Evolutionary conservation across 352 stramenopile species (phyloP).

Genomic region (Nothophytophthora sp.): DNA sequence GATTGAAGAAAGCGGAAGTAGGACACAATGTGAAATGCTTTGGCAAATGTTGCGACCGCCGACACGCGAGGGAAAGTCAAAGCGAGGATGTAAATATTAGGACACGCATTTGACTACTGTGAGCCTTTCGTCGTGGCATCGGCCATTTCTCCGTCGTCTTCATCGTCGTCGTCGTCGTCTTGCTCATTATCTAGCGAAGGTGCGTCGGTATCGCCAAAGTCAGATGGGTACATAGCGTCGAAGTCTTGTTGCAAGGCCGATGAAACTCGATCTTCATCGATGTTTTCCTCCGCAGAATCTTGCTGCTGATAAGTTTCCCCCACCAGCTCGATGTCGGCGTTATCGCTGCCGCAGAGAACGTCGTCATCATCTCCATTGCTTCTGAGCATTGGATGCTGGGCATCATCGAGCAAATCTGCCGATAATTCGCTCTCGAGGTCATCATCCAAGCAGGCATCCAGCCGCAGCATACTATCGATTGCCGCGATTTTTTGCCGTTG

Average conservation of each 20-base stretch:
- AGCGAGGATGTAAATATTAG: slow-evolving; percentile 22
- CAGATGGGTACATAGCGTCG: slow-evolving; percentile 22
- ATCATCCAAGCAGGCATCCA: slow-evolving; percentile 22
- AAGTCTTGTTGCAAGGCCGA: not conserved
- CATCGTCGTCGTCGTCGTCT: not conserved
- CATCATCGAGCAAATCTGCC: slow-evolving; percentile 34
- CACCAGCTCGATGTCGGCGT: not conserved
- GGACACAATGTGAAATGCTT: too few relatives aligned
- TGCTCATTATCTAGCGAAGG: too few relatives aligned
- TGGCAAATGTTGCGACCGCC: too few relatives aligned
- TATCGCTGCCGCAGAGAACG: not conserved
- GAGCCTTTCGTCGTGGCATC: too few relatives aligned
- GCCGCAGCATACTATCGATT: slow-evolving; percentile 17
- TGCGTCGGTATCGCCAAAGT: slow-evolving; percentile 23
- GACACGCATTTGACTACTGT: slow-evolving; percentile 6
- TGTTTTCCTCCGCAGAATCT: not conserved
- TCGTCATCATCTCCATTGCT: slow-evolving; percentile 1
- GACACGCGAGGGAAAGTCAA: too few relatives aligned
- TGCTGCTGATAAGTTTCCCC: too few relatives aligned
- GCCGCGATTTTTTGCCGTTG: slow-evolving; percentile 24
- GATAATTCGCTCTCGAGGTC: slow-evolving; percentile 34
- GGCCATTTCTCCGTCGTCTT: slow-evolving; percentile 2
- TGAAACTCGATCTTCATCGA: not conserved
- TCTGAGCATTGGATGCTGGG: slow-evolving; percentile 14
- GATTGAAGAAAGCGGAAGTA: slow-evolving; percentile 9